Evolutionary conservation across 495 filamentous ascomycete genomes (phyloP).

Genomic region (Chaetomium cochliodes): DNA sequence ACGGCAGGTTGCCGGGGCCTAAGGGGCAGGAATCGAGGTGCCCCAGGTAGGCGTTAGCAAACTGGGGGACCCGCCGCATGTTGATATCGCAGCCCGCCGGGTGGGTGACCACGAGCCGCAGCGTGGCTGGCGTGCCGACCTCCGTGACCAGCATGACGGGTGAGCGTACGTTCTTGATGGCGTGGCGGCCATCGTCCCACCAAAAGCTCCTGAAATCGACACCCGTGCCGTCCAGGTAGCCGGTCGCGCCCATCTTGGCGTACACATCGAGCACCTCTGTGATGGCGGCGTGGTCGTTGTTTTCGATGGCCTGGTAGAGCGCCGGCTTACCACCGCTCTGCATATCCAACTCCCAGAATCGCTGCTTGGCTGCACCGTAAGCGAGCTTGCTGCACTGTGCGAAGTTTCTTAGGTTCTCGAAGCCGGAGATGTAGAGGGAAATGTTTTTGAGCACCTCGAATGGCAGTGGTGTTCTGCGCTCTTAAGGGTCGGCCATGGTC

Average conservation of each 20-base stretch:
- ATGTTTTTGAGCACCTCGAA: no score
- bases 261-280: not conserved
- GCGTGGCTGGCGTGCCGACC: not conserved
- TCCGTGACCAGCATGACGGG: not conserved
- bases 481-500: no score
- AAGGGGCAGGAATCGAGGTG: not conserved
- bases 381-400: not conserved
- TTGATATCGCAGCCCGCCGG: not conserved
- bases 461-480: no score
- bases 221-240: not conserved
- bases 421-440: no score
- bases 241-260: not conserved
- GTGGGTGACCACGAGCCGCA: not conserved
- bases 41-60: no score
- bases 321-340: not conserved
- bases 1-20: not conserved
- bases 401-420: no score
- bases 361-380: not conserved
- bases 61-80: not conserved
- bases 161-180: not conserved
- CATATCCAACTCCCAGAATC: not conserved
- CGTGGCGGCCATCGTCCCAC: not conserved
- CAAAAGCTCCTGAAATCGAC: not conserved
- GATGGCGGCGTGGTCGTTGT: not conserved
- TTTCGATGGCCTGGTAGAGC: not conserved